phyloP scores from a whole-genome alignment of 805 yeast species.

The Cyberlindnera mycetangii region DNA sequence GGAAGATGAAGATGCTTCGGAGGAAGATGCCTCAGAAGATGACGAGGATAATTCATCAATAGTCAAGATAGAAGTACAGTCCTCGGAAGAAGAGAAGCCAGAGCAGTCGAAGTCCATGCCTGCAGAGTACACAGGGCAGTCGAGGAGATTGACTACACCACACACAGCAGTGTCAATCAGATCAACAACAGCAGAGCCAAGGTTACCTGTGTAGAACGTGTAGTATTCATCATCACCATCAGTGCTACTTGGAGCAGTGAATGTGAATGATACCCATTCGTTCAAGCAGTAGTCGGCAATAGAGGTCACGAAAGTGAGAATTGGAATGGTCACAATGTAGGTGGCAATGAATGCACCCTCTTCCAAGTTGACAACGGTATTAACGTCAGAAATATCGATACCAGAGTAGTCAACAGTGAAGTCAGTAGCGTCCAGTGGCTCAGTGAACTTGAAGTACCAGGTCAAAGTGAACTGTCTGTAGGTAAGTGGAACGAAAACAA shows the following conservation, averaged over 20 bases:
- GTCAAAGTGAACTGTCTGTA: slow-evolving; percentile 14
- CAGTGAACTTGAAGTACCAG: slow-evolving; percentile 19
- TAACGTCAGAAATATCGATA: slow-evolving; percentile 3
- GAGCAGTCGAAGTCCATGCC: slow-evolving; percentile 15
- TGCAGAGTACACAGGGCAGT: slow-evolving; percentile 12
- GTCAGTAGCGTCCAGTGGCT: slow-evolving; percentile 11
- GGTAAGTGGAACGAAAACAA: not conserved
- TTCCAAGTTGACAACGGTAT: slow-evolving; percentile 18
- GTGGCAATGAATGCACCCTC: slow-evolving; percentile 15
- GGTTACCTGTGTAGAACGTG: slow-evolving; percentile 20
- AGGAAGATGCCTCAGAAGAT: too few relatives aligned
- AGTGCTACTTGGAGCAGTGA: slow-evolving; percentile 3
- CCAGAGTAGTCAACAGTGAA: slow-evolving; percentile 15
- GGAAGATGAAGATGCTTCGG: not conserved
- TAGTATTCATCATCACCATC: slow-evolving; percentile 8
- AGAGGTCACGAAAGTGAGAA: not conserved
- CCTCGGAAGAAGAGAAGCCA: not conserved
- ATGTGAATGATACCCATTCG: slow-evolving; percentile 11
- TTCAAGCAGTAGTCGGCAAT: slow-evolving; percentile 6
- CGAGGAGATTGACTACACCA: slow-evolving; percentile 5
- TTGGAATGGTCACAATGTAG: slow-evolving; percentile 9
- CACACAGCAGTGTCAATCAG: slow-evolving; percentile 6
- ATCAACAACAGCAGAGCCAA: slow-evolving; percentile 13
- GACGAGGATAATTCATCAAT: too few relatives aligned
- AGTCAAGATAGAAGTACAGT: slow-evolving; percentile 3